Evolutionary conservation across 306 rosid genomes (phyloP).

Genomic region (Cucurbita argyrosperma): DNA sequence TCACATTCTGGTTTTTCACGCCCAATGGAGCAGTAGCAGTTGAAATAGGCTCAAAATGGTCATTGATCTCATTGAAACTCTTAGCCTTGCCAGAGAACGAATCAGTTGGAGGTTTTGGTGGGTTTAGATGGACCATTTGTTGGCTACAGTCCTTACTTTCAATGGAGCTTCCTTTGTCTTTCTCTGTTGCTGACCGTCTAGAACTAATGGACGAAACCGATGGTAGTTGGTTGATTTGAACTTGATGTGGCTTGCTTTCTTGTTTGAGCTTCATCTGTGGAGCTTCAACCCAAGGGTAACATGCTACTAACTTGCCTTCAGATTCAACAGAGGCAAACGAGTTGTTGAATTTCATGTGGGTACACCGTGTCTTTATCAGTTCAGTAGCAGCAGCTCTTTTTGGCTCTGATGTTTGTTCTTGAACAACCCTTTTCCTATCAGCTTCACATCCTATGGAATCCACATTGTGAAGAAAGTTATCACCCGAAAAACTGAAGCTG

Average conservation of each 20-base stretch:
- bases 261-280: conserved; percentile 22
- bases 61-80: conserved; percentile 20
- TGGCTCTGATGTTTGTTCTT: conserved; percentile 28
- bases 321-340: conserved; percentile 35
- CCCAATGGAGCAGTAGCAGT: conserved; percentile 20
- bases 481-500: conserved; percentile 32
- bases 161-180: conserved; percentile 21
- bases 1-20: conserved; percentile 32
- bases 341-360: conserved; percentile 20
- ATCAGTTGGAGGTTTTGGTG: conserved; percentile 23
- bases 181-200: conserved; percentile 18
- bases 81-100: conserved; percentile 33
- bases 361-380: conserved; percentile 15
- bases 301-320: conserved; percentile 31
- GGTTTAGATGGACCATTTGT: conserved; percentile 10
- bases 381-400: conserved; percentile 28
- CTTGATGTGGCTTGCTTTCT: conserved; percentile 29
- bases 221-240: conserved; percentile 34
- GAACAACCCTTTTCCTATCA: conserved; percentile 28
- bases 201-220: conserved; percentile 42
- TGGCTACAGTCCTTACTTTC: conserved; percentile 27
- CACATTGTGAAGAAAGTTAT: conserved; percentile 19
- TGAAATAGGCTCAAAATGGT: conserved; percentile 33
- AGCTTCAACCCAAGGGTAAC: conserved; percentile 38
- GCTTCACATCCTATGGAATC: conserved; percentile 29